phyloP scores from a whole-genome alignment of 345 rosid genomes.

The Adansonia digitata region DNA sequence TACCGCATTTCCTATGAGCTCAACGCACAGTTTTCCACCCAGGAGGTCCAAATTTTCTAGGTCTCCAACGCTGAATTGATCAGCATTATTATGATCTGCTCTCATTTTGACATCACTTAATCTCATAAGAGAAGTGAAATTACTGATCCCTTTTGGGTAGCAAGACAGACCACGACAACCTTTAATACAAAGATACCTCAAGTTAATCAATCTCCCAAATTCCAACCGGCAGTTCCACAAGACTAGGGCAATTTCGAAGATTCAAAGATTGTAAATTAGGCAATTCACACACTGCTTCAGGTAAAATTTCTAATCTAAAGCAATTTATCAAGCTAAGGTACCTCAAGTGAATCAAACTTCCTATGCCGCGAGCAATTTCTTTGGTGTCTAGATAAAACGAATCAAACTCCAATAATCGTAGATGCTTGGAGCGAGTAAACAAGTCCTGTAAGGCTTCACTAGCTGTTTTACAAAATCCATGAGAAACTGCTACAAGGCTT shows the following conservation, averaged over 20 bases:
- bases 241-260: not conserved
- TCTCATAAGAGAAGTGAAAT: not conserved
- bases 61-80: not conserved
- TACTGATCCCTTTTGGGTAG: not conserved
- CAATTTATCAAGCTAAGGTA: not conserved
- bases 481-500: not conserved
- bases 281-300: not conserved
- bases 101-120: not conserved
- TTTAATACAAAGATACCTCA: not conserved
- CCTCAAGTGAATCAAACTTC: not conserved
- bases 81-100: not conserved
- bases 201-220: not conserved
- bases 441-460: not conserved
- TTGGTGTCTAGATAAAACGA: not conserved
- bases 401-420: not conserved
- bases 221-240: not conserved
- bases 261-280: not conserved
- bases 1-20: not conserved
- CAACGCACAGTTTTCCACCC: not conserved
- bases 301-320: not conserved
- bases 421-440: not conserved
- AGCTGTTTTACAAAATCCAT: rapidly evolving
- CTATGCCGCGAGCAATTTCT: not conserved
- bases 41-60: not conserved
- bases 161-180: not conserved